These are phyloP conservation scores for Krasilnikovozyma curviuscula DNA, from an alignment of 768 basidiomycete species.

Conservation along the genomic window DNA sequence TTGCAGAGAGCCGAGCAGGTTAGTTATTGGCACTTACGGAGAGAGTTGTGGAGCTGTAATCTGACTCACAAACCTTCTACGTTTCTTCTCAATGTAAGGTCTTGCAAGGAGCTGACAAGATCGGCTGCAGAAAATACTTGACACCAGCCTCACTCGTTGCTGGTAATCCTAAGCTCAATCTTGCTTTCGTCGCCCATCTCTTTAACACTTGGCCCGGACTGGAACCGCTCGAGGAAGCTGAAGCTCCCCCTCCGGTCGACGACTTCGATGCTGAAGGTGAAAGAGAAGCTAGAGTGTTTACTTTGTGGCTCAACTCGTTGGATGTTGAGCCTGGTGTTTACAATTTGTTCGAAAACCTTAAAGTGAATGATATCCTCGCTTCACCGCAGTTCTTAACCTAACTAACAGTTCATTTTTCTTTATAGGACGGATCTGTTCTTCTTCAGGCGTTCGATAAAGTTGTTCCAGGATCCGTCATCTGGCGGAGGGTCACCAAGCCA, in stretches of 20 bases:
- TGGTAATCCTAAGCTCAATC: constrained; percentile 91
- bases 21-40: constrained; percentile 12
- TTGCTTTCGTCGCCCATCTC: constrained; percentile 84
- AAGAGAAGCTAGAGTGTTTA: constrained; percentile 92
- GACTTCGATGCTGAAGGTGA: constrained; percentile 99
- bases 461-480: constrained; percentile 72
- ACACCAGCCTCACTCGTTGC: constrained; percentile 75
- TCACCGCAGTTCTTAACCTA: not conserved
- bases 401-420: not conserved
- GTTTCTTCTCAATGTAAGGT: constrained; percentile 34
- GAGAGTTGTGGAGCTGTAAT: too few species aligned
- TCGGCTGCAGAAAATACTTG: constrained; percentile 89
- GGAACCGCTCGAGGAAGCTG: constrained; percentile 80
- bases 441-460: constrained; percentile 96
- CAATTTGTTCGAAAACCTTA: constrained; percentile 89
- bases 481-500: constrained; percentile 91
- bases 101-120: constrained; percentile 76
- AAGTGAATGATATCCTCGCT: constrained; percentile 29
- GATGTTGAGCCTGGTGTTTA: constrained; percentile 91
- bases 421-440: constrained; percentile 56
- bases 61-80: too few species aligned
- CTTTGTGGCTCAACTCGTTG: constrained; percentile 91
- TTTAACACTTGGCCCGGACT: constrained; percentile 97
- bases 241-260: constrained; percentile 71
- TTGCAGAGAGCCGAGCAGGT: constrained; percentile 70